A percentile compares a stretch with the other conserved stretches of the same genome.
Evolutionary conservation across 2,329 filamentous ascomycete genomes (phyloP).

Genomic region (Helicocarpus griseus): DNA sequence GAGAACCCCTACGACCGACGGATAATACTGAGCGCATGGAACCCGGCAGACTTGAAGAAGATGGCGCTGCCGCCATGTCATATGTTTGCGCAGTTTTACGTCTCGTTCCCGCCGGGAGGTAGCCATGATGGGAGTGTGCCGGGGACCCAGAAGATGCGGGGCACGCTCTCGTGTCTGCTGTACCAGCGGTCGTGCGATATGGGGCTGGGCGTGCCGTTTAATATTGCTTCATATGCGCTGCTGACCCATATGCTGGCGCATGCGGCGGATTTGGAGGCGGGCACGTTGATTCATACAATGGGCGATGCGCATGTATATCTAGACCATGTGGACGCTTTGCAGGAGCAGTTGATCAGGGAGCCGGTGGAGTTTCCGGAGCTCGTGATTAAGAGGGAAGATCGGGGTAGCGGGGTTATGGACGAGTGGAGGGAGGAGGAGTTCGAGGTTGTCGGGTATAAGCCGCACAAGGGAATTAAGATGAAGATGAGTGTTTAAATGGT

Average conservation of each 20-base stretch:
- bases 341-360: constrained; percentile 68
- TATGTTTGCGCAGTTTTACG: constrained; percentile 97
- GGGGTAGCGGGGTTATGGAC: constrained; percentile 79
- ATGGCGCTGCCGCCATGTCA: constrained; percentile 95
- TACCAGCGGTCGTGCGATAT: constrained; percentile 96
- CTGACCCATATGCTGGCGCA: constrained; percentile 92
- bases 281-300: constrained; percentile 88
- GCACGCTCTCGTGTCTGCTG: constrained; percentile 77
- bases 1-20: constrained; percentile 78
- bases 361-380: constrained; percentile 73
- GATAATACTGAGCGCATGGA: constrained; percentile 91
- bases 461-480: constrained; percentile 89
- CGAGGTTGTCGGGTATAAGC: constrained; percentile 75
- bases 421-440: constrained; percentile 87
- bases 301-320: constrained; percentile 95
- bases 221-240: constrained; percentile 89
- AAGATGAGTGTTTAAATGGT: constrained; percentile 79
- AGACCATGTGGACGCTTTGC: constrained; percentile 82
- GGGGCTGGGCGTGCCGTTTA: constrained; percentile 95
- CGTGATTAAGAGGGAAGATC: constrained; percentile 57
- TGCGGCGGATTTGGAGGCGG: constrained; percentile 73
- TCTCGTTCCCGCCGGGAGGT: constrained; percentile 55
- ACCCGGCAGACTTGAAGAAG: constrained; percentile 70
- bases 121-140: constrained; percentile 18
- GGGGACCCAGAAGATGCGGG: constrained; percentile 31